phyloP scores from a whole-genome alignment of 768 basidiomycete species.

The Termitomyces sp. region DNA sequence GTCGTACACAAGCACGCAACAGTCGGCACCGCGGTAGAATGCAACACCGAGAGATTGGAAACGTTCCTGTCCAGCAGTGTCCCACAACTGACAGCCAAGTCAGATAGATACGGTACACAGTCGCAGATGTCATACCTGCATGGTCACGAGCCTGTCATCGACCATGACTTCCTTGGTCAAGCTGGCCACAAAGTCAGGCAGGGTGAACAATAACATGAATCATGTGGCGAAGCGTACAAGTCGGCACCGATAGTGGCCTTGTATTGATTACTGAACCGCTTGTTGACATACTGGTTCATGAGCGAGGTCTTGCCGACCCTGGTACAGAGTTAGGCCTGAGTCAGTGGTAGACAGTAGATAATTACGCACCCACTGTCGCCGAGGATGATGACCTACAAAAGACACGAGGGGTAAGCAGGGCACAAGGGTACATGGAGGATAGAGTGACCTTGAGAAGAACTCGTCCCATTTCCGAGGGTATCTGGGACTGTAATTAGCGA shows the following conservation, averaged over 20 bases:
- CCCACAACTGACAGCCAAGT: slow-evolving; percentile 71
- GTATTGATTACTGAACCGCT: slow-evolving; percentile 99
- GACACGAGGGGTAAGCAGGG: not conserved
- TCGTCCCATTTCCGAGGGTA: slow-evolving; percentile 59
- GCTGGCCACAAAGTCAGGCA: slow-evolving; percentile 35
- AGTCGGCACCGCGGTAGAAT: slow-evolving; percentile 98
- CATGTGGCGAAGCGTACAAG: slow-evolving; percentile 56
- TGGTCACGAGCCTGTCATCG: slow-evolving; percentile 95
- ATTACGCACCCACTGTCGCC: slow-evolving; percentile 88
- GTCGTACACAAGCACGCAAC: slow-evolving; percentile 98
- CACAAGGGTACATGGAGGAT: not conserved
- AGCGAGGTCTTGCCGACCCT: slow-evolving; percentile 99
- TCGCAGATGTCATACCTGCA: slow-evolving; percentile 63
- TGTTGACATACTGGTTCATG: slow-evolving; percentile 99
- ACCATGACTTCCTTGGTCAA: slow-evolving; percentile 99
- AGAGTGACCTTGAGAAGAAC: slow-evolving; percentile 73
- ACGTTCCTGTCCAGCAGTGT: slow-evolving; percentile 98
- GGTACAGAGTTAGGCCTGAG: not conserved
- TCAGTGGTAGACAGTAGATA: slow-evolving; percentile 13
- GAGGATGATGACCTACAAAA: slow-evolving; percentile 88
- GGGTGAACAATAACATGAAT: slow-evolving; percentile 12
- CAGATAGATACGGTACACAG: not conserved
- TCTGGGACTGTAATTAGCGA: slow-evolving; percentile 16
- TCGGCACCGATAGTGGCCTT: slow-evolving; percentile 98
- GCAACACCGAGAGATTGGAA: slow-evolving; percentile 99